These are phyloP conservation scores for Phascolomyces articulosus DNA, from an alignment of 371 early-diverging fungal species.

Conservation along the genomic window DNA sequence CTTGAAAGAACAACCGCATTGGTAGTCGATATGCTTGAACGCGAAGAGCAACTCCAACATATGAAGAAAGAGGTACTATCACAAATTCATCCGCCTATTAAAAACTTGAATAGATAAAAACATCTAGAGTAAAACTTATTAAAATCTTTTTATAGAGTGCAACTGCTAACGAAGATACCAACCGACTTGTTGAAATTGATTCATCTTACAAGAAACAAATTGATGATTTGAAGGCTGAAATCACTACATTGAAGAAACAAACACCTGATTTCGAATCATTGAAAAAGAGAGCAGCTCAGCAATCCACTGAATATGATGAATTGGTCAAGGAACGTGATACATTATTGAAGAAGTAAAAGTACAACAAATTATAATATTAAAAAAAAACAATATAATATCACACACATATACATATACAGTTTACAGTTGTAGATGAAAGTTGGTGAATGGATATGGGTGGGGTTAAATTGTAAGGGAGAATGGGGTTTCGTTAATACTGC, in stretches of 20 bases:
- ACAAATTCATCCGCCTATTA: background rate
- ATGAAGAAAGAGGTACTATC: constrained; percentile 55
- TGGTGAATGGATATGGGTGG: no score
- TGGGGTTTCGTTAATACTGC: no score
- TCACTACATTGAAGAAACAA: constrained; percentile 56
- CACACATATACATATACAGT: no score
- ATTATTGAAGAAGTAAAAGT: constrained; percentile 26
- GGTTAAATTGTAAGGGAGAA: no score
- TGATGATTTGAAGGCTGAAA: constrained; percentile 37
- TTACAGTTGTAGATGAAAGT: no score
- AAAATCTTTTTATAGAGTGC: constrained; percentile 14
- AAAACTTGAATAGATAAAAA: background rate
- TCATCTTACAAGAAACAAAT: constrained; percentile 36
- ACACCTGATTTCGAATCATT: constrained; percentile 69
- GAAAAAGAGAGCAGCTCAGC: constrained; percentile 77
- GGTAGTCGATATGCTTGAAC: constrained; percentile 66
- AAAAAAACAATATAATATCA: background rate
- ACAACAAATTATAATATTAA: background rate
- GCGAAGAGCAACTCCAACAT: constrained; percentile 68
- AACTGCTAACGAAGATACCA: constrained; percentile 23
- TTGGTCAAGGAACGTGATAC: constrained; percentile 69
- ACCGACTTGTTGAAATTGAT: constrained; percentile 38
- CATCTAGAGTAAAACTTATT: background rate
- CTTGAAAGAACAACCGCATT: constrained; percentile 77
- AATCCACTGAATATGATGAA: constrained; percentile 74